Conservation (phyloP, 1,284 basidiomycete genomes). For the Singerocomus inundabilis region DNA sequence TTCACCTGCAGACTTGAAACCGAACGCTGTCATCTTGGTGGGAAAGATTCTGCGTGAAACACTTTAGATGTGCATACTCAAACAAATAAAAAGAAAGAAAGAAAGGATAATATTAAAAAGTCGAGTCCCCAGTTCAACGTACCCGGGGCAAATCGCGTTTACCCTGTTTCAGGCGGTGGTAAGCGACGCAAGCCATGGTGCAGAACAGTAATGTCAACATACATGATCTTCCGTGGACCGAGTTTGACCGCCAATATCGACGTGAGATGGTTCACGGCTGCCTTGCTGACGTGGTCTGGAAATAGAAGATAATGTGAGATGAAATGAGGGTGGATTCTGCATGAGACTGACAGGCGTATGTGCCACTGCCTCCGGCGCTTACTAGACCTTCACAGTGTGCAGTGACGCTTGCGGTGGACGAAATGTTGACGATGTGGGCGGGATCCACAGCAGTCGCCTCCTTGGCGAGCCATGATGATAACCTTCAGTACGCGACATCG, state of each 20-base stretch:
- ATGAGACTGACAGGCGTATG: conserved; percentile 75
- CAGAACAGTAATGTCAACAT: no score
- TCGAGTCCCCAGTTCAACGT: conserved; percentile 9
- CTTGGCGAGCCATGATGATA: conserved; percentile 61
- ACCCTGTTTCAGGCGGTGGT: conserved; percentile 47
- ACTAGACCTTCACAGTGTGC: conserved; percentile 53
- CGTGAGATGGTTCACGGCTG: conserved; percentile 82
- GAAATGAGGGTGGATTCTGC: neutral
- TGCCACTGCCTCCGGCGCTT: conserved; percentile 59
- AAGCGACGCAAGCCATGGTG: neutral
- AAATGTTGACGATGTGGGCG: conserved; percentile 78
- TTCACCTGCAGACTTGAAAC: conserved; percentile 57
- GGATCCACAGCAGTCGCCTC: conserved; percentile 68
- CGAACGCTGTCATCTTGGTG: conserved; percentile 84
- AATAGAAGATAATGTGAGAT: neutral
- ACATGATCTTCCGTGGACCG: conserved; percentile 62
- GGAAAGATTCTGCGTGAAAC: conserved; percentile 66
- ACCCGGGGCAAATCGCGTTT: conserved; percentile 86
- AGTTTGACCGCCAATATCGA: conserved; percentile 72
- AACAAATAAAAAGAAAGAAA: no score
- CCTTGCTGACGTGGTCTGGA: conserved; percentile 77
- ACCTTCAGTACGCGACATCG: conserved; percentile 5
- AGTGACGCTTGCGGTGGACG: conserved; percentile 67
- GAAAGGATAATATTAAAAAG: neutral
- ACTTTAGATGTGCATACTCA: no score